A percentile compares a stretch with the other conserved stretches of the same genome.
Conservation (phyloP, 371 early-diverging fungal genomes). For the Mortierella sp. region DNA sequence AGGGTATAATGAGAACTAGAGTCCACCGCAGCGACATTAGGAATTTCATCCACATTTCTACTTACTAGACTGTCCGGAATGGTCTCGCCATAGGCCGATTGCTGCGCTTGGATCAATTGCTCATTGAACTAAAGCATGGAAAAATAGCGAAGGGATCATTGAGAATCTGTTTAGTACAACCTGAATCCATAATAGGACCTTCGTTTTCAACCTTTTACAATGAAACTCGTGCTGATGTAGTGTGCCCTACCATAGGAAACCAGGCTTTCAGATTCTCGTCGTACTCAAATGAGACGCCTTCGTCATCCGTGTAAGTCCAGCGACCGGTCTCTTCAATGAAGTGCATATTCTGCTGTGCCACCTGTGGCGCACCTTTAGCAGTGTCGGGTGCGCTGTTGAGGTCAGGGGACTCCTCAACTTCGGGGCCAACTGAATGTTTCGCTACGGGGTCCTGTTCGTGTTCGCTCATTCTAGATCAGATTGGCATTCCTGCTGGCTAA, state of each 20-base stretch:
- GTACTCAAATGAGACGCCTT: slow-evolving; percentile 85
- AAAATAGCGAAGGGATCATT: too few relatives aligned
- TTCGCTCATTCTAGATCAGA: too few relatives aligned
- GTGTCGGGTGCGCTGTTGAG: too few relatives aligned
- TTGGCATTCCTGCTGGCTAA: too few relatives aligned
- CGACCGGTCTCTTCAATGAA: slow-evolving; percentile 75
- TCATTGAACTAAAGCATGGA: slow-evolving; percentile 72
- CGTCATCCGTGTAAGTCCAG: slow-evolving; percentile 79
- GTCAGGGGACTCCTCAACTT: too few relatives aligned
- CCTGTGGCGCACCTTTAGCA: slow-evolving; percentile 20
- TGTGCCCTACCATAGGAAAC: slow-evolving; percentile 84
- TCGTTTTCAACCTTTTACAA: too few relatives aligned
- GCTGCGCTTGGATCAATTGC: slow-evolving; percentile 78
- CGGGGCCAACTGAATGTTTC: too few relatives aligned
- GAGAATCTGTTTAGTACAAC: too few relatives aligned
- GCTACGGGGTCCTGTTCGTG: too few relatives aligned
- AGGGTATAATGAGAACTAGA: not conserved
- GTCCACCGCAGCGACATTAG: not conserved
- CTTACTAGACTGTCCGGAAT: slow-evolving; percentile 66
- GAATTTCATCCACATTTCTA: not conserved
- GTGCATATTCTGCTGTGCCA: slow-evolving; percentile 58
- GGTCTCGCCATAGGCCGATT: slow-evolving; percentile 79
- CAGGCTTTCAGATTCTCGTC: slow-evolving; percentile 84
- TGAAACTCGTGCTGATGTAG: too few relatives aligned
- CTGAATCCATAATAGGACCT: too few relatives aligned